A percentile compares a stretch with the other conserved stretches of the same genome.
phyloP scores from a whole-genome alignment of 139 green algal species.

The Micromonas pusilla region DNA sequence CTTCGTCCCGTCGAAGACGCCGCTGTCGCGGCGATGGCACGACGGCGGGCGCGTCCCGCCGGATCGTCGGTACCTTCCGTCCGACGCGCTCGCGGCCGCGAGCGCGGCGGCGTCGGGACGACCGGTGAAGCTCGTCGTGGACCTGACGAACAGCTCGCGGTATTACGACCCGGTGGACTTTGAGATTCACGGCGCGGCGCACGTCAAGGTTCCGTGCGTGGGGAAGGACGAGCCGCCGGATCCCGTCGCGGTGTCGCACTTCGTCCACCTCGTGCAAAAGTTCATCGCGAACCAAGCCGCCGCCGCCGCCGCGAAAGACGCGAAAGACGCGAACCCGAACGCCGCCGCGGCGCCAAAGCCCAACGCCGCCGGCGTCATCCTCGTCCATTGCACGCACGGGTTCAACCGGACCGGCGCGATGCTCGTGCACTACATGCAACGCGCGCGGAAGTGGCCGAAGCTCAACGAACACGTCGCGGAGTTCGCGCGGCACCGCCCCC shows the following conservation, averaged over 20 bases:
- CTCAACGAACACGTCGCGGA: conserved; percentile 42
- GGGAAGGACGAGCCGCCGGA: conserved; percentile 66
- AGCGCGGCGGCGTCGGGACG: neutral
- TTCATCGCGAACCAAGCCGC: neutral
- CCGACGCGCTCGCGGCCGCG: neutral
- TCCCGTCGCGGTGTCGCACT: conserved; percentile 11
- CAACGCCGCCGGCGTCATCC: conserved; percentile 21
- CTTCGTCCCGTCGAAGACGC: conserved; percentile 18
- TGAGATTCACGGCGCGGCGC: conserved; percentile 35
- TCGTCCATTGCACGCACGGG: conserved; percentile 98
- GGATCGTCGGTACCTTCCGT: neutral
- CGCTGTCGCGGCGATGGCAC: neutral
- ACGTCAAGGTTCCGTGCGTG: conserved; percentile 69
- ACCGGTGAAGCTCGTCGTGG: conserved; percentile 59
- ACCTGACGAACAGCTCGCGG: conserved; percentile 81
- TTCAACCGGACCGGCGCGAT: conserved; percentile 81
- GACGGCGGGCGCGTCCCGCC: neutral
- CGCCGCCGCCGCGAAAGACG: neutral
- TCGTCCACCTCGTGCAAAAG: conserved; percentile 21
- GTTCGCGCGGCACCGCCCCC: conserved; percentile 67
- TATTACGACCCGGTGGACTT: conserved; percentile 79
- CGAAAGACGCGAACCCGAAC: too few relatives aligned
- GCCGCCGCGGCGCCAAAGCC: too few relatives aligned
- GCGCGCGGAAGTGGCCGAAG: conserved; percentile 30
- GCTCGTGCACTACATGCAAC: conserved; percentile 23